Evolutionary conservation across 805 yeast genomes (phyloP), one percentile per base, ranked within the genome.

Genomic region (Tetrapisispora phaffii): DNA sequence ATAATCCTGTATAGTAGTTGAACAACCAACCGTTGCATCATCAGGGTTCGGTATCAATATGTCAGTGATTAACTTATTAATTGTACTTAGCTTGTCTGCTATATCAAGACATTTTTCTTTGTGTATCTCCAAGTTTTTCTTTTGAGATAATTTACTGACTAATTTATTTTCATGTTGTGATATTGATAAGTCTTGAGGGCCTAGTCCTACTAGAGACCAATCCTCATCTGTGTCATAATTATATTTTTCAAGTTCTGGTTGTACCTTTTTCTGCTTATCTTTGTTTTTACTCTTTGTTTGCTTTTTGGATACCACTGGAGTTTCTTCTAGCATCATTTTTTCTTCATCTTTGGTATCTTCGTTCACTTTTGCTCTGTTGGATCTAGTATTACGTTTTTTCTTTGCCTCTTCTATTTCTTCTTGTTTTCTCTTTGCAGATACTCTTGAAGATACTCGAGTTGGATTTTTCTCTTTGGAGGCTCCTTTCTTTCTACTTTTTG

Each of bases 181-280:
- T 1, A 60, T 34, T 2, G 56, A 46, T 15, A 50, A 34, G 47
- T 62, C 62, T 46, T 62, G 67, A 8, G 64, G 62, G 5, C 67
- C 67, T 47, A 58, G 39, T 3, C 67, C 67, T 2, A 61, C 60
- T 8, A 57, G 41, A 16, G 51, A 43, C 65, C 65, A 60, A 50
- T 61, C 59, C 36, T 52, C 64, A 44, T 62, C 67, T 45, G 59
- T 62, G 12, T 60, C 63, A 40, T 57, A 62, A 35, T 52, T 47
- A 44, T 57, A 62, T 40, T 46, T 50, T 3, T 38, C 47, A 12
- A 47, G 38, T 20, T 47, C 39, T 1, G 47, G 47, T 32, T 46
- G 42, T n/a, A 39, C 38, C 17, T 47, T 47, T 33, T 42, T 51
- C 3, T 44, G 28, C 23, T 37, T 44, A 24, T 40, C 22, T 23